Conservation (phyloP, 1,284 basidiomycete species). For the Sanghuangporus sanghuang region DNA sequence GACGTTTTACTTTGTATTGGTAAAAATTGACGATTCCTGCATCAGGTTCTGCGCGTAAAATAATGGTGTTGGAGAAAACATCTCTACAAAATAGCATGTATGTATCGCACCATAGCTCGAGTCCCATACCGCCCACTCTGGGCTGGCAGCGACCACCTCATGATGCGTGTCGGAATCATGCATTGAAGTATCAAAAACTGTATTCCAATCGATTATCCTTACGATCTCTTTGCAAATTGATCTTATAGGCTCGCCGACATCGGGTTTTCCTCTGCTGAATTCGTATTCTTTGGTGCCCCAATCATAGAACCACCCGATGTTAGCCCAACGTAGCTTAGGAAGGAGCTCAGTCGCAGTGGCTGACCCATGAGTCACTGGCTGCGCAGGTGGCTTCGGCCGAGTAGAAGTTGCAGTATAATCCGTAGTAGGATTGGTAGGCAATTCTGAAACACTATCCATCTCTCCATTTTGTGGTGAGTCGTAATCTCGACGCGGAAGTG, state of each 20-base stretch:
- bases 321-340: slow-evolving; percentile 83
- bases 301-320: slow-evolving; percentile 89
- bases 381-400: slow-evolving; percentile 51
- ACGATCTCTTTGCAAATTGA: slow-evolving; percentile 63
- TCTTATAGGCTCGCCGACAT: slow-evolving; percentile 52
- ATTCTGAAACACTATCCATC: too few relatives aligned
- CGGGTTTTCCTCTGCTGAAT: slow-evolving; percentile 62
- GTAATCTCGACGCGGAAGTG: slow-evolving; percentile 26
- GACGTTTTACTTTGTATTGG: slow-evolving; percentile 51
- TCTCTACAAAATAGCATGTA: neutral
- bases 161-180: slow-evolving; percentile 21
- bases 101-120: slow-evolving; percentile 64
- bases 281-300: slow-evolving; percentile 93
- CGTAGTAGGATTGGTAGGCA: neutral
- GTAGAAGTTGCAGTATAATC: slow-evolving; percentile 10
- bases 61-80: neutral
- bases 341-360: slow-evolving; percentile 47
- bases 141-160: slow-evolving; percentile 48
- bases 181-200: slow-evolving; percentile 42
- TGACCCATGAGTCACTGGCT: slow-evolving; percentile 51
- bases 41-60: slow-evolving; percentile 61
- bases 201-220: slow-evolving; percentile 57
- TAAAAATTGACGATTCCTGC: slow-evolving; percentile 95
- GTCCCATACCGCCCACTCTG: slow-evolving; percentile 67
- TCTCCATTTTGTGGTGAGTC: slow-evolving; percentile 1